Evolutionary conservation across 441 rosid species (phyloP).

Genomic region (Mallotus repandus): DNA sequence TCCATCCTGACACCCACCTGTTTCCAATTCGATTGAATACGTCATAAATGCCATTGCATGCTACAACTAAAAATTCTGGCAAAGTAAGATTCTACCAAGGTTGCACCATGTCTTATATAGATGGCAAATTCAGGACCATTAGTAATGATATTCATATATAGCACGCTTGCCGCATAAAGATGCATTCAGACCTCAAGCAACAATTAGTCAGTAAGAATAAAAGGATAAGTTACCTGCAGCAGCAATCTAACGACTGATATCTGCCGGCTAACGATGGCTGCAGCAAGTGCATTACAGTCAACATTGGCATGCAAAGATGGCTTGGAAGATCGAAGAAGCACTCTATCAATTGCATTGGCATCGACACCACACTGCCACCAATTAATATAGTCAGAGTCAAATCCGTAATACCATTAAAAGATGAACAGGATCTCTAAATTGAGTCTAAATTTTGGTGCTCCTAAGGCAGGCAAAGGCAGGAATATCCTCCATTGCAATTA

Average conservation of each 20-base stretch:
- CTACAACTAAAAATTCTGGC: not conserved
- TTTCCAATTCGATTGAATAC: constrained; percentile 13
- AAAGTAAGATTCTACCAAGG: no score
- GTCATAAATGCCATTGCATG: not conserved
- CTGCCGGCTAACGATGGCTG: constrained; percentile 85
- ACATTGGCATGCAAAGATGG: constrained; percentile 84
- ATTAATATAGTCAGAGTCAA: constrained; percentile 17
- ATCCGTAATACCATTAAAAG: constrained; percentile 9
- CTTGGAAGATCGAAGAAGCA: constrained; percentile 77
- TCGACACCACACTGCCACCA: constrained; percentile 81
- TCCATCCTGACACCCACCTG: constrained; percentile 73
- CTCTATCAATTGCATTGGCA: constrained; percentile 61
- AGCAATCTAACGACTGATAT: constrained; percentile 62
- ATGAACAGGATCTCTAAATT: not conserved
- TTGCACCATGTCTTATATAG: no score
- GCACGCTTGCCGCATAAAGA: no score
- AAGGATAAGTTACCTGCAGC: constrained; percentile 50
- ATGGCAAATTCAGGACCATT: no score
- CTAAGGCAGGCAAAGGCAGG: not conserved
- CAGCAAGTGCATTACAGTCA: constrained; percentile 87
- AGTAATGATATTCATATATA: no score
- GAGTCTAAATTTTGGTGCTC: not conserved
- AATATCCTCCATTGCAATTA: not conserved
- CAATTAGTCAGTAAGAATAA: no score
- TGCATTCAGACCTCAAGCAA: no score